Base-by-base conservation (phyloP, 352 stramenopile genomes). In the Halophytophthora batemanensis region DNA sequence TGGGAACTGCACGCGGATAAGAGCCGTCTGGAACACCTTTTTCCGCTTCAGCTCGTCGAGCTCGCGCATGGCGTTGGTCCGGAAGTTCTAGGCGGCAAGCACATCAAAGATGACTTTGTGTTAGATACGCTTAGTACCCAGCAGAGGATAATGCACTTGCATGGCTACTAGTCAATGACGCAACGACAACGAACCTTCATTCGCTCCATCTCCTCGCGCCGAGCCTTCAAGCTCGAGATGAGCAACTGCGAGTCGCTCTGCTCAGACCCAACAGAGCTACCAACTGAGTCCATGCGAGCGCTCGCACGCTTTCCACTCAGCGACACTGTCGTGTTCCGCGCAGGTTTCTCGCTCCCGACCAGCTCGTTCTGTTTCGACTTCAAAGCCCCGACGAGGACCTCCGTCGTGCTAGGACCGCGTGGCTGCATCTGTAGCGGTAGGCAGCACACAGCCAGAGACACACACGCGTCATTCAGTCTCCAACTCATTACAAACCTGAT, bases 41-140 rank as follows among this genome's bases (percentile, higher is more conserved):
- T 89, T 93, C 15, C 78, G 79, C 59, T 92, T 89, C 0, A 95
- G 67, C 28, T 93, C 78, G 22, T 95, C 86, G 3, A 95, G 68
- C 28, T 95, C 83, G 12, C 86, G 86, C 86, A 95, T 95, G 13
- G 83, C 83, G 59, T 85, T 70, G 14, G 86, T 95, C 25, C 78
- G 79, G 35, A 95, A 95, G 23, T 86, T 90, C 82, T 94, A 13
- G 11, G 25, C 8, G 4, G 25, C 33, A 17, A 38, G 33, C 29
- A 13, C 29, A 13, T 17, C 6, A 38, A 38, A 17, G 33, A 13
- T 38, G 11, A 13, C 3, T 17, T 17, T 13, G 15, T 13, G 33
- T 17, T 5, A 13, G 11, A 38, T 38, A 3, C 7, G 33, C 15
- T 38, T 13, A 38, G 29, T 12, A 38, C 33, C 3, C 7, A 17